Conservation (phyloP, 352 stramenopile species). For the Pythium scleroteichum region DNA sequence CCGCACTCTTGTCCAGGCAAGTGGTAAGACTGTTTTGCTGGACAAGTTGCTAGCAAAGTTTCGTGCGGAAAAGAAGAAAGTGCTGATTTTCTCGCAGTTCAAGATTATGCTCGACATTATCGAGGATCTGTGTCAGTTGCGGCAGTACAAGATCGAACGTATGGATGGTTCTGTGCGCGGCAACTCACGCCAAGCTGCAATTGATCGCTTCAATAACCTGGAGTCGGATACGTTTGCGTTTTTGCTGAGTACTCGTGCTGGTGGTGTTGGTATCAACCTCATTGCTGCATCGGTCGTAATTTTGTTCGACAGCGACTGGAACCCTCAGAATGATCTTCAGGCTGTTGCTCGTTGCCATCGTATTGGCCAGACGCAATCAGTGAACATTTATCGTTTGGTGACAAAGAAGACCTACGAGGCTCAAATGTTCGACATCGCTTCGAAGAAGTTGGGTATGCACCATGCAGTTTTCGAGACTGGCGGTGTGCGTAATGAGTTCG, state of each 20-base stretch:
- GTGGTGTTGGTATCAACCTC: conserved; percentile 98
- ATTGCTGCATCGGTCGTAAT: conserved; percentile 88
- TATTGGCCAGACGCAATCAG: conserved; percentile 99
- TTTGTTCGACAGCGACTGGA: conserved; percentile 97
- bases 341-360: conserved; percentile 98
- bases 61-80: conserved; percentile 95
- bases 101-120: conserved; percentile 99
- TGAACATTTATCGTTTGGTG: conserved; percentile 99
- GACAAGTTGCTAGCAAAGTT: conserved; percentile 99
- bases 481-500: conserved; percentile 91
- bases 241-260: conserved; percentile 94
- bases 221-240: conserved; percentile 97
- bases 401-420: conserved; percentile 99
- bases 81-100: conserved; percentile 99
- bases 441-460: conserved; percentile 98
- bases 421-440: conserved; percentile 99
- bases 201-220: conserved; percentile 97
- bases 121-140: conserved; percentile 82
- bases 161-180: conserved; percentile 97
- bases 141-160: conserved; percentile 90
- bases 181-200: conserved; percentile 97
- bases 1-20: conserved; percentile 82
- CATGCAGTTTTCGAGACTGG: conserved; percentile 97
- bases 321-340: conserved; percentile 97
- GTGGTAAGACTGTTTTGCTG: conserved; percentile 98